Conservation (phyloP, 2,329 filamentous ascomycete species). For the Neofusicoccum parvum region DNA sequence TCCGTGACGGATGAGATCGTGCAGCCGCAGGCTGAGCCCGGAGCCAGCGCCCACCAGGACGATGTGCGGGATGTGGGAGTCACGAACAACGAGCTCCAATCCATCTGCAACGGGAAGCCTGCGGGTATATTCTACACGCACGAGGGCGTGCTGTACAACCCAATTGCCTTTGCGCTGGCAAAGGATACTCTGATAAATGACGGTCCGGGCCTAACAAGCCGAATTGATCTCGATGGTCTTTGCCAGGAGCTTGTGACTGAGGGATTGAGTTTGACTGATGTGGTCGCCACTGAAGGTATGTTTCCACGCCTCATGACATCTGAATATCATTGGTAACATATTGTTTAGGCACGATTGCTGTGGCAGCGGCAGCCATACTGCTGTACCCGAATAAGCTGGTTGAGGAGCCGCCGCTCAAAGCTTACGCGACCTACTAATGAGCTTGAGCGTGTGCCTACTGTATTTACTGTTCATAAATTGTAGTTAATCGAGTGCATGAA, state of each 20-base stretch:
- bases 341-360: conserved; percentile 45
- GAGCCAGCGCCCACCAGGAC: conserved; percentile 50
- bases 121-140: conserved; percentile 54
- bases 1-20: conserved; percentile 56
- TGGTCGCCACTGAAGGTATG: conserved; percentile 33
- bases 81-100: conserved; percentile 54
- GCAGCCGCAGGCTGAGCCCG: conserved; percentile 50
- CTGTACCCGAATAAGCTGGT: conserved; percentile 22
- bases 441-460: no score
- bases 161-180: conserved; percentile 48
- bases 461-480: no score
- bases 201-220: conserved; percentile 45
- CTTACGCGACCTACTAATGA: neutral
- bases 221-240: conserved; percentile 44
- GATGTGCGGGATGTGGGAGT: conserved; percentile 51
- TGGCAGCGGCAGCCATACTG: conserved; percentile 41
- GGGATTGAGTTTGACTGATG: conserved; percentile 46
- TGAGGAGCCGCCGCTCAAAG: neutral
- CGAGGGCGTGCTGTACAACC: conserved; percentile 54
- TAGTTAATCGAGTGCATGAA: no score
- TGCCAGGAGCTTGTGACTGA: conserved; percentile 44
- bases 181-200: conserved; percentile 53
- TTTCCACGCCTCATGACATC: neutral
- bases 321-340: conserved; percentile 23
- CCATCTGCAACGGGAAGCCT: conserved; percentile 41